Evolutionary conservation across 345 rosid species (phyloP).

Genomic region (Moricandia moricandioides): DNA sequence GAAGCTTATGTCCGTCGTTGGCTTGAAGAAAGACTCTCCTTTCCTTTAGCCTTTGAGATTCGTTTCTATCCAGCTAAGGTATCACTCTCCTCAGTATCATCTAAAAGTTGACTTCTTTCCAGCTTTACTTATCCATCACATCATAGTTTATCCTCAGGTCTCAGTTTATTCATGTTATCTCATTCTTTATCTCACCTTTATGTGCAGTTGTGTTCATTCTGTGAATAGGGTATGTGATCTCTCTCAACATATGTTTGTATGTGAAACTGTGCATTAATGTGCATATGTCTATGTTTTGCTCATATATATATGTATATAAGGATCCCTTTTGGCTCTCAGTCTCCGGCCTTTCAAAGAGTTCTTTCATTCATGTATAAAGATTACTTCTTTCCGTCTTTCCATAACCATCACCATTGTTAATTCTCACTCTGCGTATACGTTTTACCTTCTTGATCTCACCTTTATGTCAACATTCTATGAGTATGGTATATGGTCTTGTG

Average conservation of each 20-base stretch:
- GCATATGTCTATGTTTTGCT: not conserved
- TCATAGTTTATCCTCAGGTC: not conserved
- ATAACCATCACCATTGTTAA: not conserved
- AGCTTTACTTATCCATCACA: not conserved
- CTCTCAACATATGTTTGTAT: not conserved
- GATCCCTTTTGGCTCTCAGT: not conserved
- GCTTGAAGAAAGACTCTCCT: conserved; percentile 74
- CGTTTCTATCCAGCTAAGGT: conserved; percentile 91
- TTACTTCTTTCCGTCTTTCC: not conserved
- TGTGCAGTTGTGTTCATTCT: not conserved
- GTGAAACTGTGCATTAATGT: not conserved
- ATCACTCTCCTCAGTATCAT: not conserved
- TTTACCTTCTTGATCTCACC: not conserved
- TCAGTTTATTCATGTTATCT: not conserved
- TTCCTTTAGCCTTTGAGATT: conserved; percentile 48
- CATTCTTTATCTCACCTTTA: not conserved
- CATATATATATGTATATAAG: not conserved
- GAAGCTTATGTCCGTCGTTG: conserved; percentile 67
- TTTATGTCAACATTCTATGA: not conserved
- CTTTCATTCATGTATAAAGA: too few relatives aligned
- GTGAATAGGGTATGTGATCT: conserved; percentile 7
- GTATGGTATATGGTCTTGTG: conserved; percentile 8
- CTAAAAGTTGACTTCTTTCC: not conserved
- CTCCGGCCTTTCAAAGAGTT: not conserved
- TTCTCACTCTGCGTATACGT: not conserved